A percentile compares a stretch with the other conserved stretches of the same genome.
These are phyloP conservation scores for Botrytis squamosa DNA, from an alignment of 2,329 filamentous ascomycete genomes.

Conservation along the genomic window DNA sequence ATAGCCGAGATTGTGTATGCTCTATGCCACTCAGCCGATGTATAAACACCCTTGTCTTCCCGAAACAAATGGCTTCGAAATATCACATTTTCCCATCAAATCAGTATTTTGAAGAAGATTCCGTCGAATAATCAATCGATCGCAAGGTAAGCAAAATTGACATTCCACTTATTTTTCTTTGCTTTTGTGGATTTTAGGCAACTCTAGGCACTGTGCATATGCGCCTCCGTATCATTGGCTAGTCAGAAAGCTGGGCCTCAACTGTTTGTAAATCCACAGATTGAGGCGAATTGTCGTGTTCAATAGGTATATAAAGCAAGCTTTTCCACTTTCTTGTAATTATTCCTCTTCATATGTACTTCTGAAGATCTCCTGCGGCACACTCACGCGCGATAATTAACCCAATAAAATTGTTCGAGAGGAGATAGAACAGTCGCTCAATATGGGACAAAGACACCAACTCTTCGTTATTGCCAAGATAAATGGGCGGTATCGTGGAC, in stretches of 20 bases:
- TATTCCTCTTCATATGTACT: background rate
- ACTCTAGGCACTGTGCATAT: background rate
- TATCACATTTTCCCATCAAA: background rate
- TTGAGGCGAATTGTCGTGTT: background rate
- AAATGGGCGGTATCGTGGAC: constrained; percentile 31
- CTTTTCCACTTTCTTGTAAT: background rate
- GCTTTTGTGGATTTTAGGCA: background rate
- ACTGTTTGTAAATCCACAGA: background rate
- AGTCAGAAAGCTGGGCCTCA: background rate
- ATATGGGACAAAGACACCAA: constrained; percentile 36
- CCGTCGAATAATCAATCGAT: background rate
- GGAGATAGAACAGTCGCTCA: background rate
- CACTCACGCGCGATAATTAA: background rate
- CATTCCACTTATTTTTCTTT: background rate
- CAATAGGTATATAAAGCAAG: background rate
- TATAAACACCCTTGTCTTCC: background rate
- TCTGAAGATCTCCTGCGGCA: background rate
- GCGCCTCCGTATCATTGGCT: background rate
- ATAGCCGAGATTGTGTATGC: background rate
- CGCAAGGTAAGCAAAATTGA: background rate
- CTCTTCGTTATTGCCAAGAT: constrained; percentile 35
- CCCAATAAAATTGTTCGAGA: background rate
- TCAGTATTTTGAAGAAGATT: background rate
- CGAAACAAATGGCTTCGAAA: background rate
- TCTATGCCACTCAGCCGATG: background rate